phyloP scores from a whole-genome alignment of 108 stramenopile species.

The Poteriospumella lacustris region DNA sequence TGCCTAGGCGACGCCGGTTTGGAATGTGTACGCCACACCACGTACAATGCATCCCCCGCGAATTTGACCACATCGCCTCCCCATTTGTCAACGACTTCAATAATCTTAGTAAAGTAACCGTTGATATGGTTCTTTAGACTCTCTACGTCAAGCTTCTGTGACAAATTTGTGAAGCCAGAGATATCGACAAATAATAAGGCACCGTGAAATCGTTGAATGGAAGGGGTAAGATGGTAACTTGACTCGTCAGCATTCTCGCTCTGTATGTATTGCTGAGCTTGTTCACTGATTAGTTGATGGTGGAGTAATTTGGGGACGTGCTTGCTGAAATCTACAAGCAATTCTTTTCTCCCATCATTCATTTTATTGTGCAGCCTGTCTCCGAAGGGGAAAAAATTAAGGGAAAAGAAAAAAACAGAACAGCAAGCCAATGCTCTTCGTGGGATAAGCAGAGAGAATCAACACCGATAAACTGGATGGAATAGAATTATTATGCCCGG shows the following conservation, averaged over 20 bases:
- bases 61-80: slow-evolving; percentile 58
- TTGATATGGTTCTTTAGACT: slow-evolving; percentile 50
- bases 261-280: not conserved
- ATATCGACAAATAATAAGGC: slow-evolving; percentile 80
- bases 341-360: too few species aligned
- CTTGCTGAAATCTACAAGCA: not conserved
- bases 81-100: slow-evolving; percentile 32
- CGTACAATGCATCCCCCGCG: slow-evolving; percentile 55
- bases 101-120: slow-evolving; percentile 45
- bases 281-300: not conserved
- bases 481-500: too few species aligned
- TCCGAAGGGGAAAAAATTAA: too few species aligned
- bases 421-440: too few species aligned
- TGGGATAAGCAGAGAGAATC: too few species aligned
- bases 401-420: too few species aligned
- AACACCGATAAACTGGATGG: too few species aligned
- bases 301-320: not conserved
- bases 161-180: slow-evolving; percentile 72
- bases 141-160: slow-evolving; percentile 62
- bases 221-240: too few species aligned
- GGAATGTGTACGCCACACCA: slow-evolving; percentile 39
- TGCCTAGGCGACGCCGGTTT: too few species aligned
- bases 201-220: slow-evolving; percentile 12
- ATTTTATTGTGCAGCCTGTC: too few species aligned
- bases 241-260: not conserved